Base-by-base conservation (phyloP, 2,329 filamentous ascomycete genomes). In the Plectosphaerella cucumerina region DNA sequence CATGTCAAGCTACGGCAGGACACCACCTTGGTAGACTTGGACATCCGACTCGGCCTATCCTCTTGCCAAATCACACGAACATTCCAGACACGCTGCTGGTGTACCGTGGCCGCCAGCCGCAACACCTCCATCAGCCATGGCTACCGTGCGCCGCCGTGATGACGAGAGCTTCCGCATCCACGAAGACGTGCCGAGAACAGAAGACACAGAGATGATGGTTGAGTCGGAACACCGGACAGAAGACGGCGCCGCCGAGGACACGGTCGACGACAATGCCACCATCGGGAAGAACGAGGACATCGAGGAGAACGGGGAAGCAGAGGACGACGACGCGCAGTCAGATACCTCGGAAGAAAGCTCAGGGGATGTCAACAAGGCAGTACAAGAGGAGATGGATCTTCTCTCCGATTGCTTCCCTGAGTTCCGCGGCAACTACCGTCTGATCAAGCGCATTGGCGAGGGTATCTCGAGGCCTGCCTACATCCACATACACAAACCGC, bases 361-460 rank as follows among this genome's bases (percentile, higher is more conserved):
- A 80, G 39, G n/a, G 22, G 69, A 74, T 14, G 76, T 90, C 35
- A 87, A 92, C 58, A 74, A 81, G 18, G 74, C 73, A 6, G 89
- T 96, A 14, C 81, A 84, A 55, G 84, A 91, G 49, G 94, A 99
- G 67, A 99, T 99, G 82, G 82, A 84, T 48, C 89, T 85, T 59
- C 83, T 99, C 51, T 86, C 93, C 60, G 77, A 84, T 49, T 87
- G 85, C 33, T 97, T 97, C 65, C 85, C 85, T 35, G 89, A 88
- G 48, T 95, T 97, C 66, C 87, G 82, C 58, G 80, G 89, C 61
- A 84, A 86, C 52, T 99, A 93, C 70, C 86, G 92, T 49, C 73
- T 99, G 50, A 94, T 99, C 66, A 97, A 97, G 71, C 87, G 93
- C 56, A 99, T 99, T 63, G 94, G 94, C 63, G 94, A 99, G 81